A percentile compares a stretch with the other conserved stretches of the same genome.
phyloP scores from a whole-genome alignment of 805 yeast genomes.

The Millerozyma acaciae region DNA sequence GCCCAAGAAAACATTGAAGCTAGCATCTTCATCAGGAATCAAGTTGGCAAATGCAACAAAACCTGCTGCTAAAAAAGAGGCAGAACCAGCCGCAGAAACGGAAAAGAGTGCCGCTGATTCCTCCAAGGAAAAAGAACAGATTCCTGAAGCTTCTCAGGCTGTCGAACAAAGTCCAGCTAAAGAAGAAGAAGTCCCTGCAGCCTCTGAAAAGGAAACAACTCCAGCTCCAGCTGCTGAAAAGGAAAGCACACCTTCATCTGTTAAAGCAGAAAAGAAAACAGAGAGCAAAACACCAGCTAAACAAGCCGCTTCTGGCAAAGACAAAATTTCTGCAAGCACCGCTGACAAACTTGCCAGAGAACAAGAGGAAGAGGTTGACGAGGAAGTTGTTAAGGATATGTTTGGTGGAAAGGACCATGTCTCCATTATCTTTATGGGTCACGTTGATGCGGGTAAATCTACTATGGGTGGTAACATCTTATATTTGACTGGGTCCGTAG shows the following conservation, averaged over 20 bases:
- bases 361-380: slow-evolving; percentile 80
- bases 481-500: slow-evolving; percentile 93
- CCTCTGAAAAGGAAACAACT: slow-evolving; percentile 20
- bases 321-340: slow-evolving; percentile 11
- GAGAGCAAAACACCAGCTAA: slow-evolving; percentile 9
- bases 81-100: slow-evolving; percentile 15
- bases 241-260: slow-evolving; percentile 14
- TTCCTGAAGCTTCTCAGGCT: slow-evolving; percentile 12
- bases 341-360: slow-evolving; percentile 54
- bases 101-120: slow-evolving; percentile 22
- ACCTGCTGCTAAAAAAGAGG: slow-evolving; percentile 25
- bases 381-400: slow-evolving; percentile 84
- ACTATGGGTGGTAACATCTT: slow-evolving; percentile 99
- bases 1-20: slow-evolving; percentile 65
- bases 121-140: slow-evolving; percentile 15
- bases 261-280: slow-evolving; percentile 11
- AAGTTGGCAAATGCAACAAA: slow-evolving; percentile 55
- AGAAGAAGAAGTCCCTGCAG: slow-evolving; percentile 16
- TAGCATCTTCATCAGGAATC: slow-evolving; percentile 62
- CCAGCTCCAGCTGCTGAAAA: slow-evolving; percentile 19
- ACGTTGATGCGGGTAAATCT: slow-evolving; percentile 98
- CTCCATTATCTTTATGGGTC: slow-evolving; percentile 98
- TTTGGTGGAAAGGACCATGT: slow-evolving; percentile 97
- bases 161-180: slow-evolving; percentile 13
- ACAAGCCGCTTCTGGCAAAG: slow-evolving; percentile 11